Base-by-base conservation (phyloP, 805 yeast genomes). In the Candida coquimbonensis region DNA sequence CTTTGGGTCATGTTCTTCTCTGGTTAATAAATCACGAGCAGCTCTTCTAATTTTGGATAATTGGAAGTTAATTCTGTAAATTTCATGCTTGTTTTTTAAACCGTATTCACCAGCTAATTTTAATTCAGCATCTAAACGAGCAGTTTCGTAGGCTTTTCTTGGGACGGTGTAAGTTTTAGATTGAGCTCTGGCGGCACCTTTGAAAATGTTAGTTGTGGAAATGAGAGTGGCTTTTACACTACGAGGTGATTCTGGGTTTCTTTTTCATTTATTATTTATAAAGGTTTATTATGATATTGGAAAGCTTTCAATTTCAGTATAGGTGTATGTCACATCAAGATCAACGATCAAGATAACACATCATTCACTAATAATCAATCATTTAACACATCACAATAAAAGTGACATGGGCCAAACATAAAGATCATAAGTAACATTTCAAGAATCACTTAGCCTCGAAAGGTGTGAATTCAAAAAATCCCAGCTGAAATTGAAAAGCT, bases 1-100 rank as follows among this genome's bases (percentile, higher is more conserved):
- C 88, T 90, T 93, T 84, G 96, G 97, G 78, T 93, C 99, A 84
- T 93, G 93, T 82, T 93, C 99, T 69, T 93, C 99, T 81, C 96
- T 89, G 81, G 99, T 93, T 77, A 93, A 84, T 68, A 93, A 81
- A 70, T 93, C 98, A 86, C 99, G 96, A 71, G 99, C 99, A 74
- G 99, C 99, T 81, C 99, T 89, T 81, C 99, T 90, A 73, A 93
- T 91, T 84, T 93, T 93, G 58, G 99, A 93, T 70, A 93, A 87
- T 80, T 93, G 98, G 83, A 86, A 87, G 74, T 95, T 95, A 73
- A 93, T 90, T 86, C 99, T 89, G 95, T 93, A 93, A 75, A 93
- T 88, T 80, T 93, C 99, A 74, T 95, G 87, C 91, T 93, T 93
- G 96, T 93, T 93, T 81, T 89, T 91, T 73, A 93, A 85, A 83